These are phyloP conservation scores for Gossypium schwendimanii DNA, from an alignment of 441 rosid species.

Conservation along the genomic window DNA sequence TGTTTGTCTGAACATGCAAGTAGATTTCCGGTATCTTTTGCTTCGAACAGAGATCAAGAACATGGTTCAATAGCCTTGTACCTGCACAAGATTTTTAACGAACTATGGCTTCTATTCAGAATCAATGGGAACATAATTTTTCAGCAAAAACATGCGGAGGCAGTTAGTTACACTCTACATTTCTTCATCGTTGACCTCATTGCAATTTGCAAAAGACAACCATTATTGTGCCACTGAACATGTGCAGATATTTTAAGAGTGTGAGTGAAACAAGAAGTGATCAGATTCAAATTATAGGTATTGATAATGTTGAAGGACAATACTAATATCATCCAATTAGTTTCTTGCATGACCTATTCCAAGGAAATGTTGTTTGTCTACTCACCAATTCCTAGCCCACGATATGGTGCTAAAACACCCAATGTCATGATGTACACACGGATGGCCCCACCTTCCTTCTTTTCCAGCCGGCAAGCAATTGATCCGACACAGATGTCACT, in stretches of 20 bases:
- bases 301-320: background rate
- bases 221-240: no score
- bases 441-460: constrained; percentile 74
- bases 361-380: background rate
- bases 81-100: constrained; percentile 38
- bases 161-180: background rate
- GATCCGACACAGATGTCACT: constrained; percentile 94
- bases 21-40: constrained; percentile 68
- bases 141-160: background rate
- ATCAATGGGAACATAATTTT: background rate
- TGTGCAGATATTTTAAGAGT: background rate
- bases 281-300: background rate
- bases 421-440: constrained; percentile 92
- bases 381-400: constrained; percentile 94
- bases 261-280: background rate
- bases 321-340: background rate
- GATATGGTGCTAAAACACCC: constrained; percentile 95
- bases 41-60: constrained; percentile 63
- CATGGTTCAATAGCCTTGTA: constrained; percentile 75
- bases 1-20: constrained; percentile 94
- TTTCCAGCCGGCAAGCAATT: constrained; percentile 91
- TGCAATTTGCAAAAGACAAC: no score
- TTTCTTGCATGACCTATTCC: background rate
- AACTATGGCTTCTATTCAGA: background rate
- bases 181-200: no score